A percentile compares a stretch with the other conserved stretches of the same genome.
These are phyloP conservation scores for Triticum aestivum DNA, from an alignment of 176 grass and related monocot species.

Conservation along the genomic window DNA sequence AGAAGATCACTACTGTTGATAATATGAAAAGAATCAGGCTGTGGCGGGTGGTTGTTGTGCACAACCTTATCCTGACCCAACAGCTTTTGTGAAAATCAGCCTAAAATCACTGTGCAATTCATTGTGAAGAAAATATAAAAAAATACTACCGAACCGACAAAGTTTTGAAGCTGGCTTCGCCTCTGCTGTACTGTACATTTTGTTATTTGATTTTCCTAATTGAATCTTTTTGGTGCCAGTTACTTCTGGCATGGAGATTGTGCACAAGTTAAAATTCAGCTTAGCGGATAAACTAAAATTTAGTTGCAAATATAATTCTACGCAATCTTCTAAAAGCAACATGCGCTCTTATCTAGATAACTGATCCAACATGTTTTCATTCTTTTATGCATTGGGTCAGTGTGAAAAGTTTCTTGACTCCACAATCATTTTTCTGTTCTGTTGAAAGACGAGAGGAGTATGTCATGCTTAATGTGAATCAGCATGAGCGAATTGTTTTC, in stretches of 20 bases:
- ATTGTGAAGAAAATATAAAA: no score
- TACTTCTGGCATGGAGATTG: not conserved
- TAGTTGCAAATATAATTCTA: constrained; percentile 5
- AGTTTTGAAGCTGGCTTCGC: no score
- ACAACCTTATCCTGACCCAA: no score
- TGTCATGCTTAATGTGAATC: constrained; percentile 10
- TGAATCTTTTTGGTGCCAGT: not conserved
- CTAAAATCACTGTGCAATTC: no score
- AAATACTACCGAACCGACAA: no score
- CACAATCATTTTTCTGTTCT: not conserved
- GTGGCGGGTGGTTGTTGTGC: constrained; percentile 82
- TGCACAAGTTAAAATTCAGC: not conserved
- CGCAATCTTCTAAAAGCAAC: not conserved
- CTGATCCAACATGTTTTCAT: not conserved
- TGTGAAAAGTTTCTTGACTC: no score
- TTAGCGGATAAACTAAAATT: not conserved
- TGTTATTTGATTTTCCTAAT: constrained; percentile 26
- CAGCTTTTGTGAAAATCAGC: no score
- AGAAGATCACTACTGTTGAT: constrained; percentile 45
- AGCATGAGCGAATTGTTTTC: not conserved
- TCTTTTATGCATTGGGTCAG: not conserved
- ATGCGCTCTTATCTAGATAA: not conserved
- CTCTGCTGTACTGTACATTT: not conserved
- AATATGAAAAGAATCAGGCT: constrained; percentile 53
- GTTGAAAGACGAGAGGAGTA: not conserved